Percentiles rank a stretch among this genome's conserved stretches.
phyloP scores from a whole-genome alignment of 164 flowering plant genomes.

The Liquidambar formosana region DNA sequence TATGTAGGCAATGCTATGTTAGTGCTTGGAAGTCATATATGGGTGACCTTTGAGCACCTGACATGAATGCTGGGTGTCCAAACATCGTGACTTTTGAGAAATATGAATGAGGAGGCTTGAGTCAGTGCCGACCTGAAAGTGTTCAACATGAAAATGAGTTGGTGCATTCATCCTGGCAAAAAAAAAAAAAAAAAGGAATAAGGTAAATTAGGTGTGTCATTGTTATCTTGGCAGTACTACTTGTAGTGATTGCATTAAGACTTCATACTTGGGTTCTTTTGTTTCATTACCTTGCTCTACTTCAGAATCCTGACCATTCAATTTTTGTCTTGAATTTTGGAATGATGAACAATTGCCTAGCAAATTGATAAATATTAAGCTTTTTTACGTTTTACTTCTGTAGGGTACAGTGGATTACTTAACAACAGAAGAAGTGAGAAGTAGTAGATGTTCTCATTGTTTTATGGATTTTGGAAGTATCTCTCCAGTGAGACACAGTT shows the following conservation, averaged over 20 bases:
- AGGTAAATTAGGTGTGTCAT: background rate
- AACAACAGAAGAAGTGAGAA: background rate
- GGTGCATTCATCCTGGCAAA: background rate
- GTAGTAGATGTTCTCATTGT: conserved; percentile 76
- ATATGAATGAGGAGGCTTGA: background rate
- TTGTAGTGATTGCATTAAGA: background rate
- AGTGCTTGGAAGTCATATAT: too few species aligned
- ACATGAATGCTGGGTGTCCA: background rate
- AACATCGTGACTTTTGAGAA: background rate
- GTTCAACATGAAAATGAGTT: background rate
- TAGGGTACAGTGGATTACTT: background rate
- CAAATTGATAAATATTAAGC: background rate
- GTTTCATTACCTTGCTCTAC: background rate
- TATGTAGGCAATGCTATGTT: too few species aligned
- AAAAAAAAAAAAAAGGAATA: too few species aligned
- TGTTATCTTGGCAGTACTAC: too few species aligned
- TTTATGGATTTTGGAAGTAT: conserved; percentile 92
- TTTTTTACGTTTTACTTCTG: background rate
- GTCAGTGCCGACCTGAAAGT: background rate
- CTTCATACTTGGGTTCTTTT: background rate
- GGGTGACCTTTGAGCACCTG: too few species aligned
- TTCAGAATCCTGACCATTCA: background rate
- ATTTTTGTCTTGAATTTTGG: background rate
- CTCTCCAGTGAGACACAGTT: conserved; percentile 86
- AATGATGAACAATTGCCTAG: background rate